Evolutionary conservation across 73 alveolate species (phyloP).

Genomic region (Uronychia setigera): DNA sequence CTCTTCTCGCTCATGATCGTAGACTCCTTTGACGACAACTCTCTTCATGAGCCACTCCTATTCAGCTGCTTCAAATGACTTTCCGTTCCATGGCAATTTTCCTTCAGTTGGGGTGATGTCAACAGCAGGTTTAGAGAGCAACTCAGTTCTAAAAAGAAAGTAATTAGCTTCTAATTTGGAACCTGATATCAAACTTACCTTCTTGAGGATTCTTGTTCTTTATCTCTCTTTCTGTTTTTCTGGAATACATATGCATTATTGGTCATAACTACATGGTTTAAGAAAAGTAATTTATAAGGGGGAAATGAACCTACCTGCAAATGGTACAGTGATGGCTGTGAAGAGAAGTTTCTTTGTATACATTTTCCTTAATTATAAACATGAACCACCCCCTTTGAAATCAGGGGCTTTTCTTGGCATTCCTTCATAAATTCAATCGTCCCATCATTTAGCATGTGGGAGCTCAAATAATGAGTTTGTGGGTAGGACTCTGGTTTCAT

Average conservation of each 20-base stretch:
- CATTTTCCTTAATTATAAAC: too few species aligned
- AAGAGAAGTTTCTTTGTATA: conserved; percentile 8
- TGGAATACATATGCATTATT: conserved; percentile 38
- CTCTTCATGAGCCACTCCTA: conserved; percentile 45
- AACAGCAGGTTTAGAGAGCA: conserved; percentile 20
- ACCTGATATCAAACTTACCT: conserved; percentile 27
- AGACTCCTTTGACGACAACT: conserved; percentile 55
- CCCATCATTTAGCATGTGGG: too few species aligned
- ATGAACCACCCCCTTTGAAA: too few species aligned
- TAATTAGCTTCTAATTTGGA: background rate
- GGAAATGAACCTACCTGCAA: too few species aligned
- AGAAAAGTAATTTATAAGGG: conserved; percentile 14
- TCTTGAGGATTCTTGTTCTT: conserved; percentile 35
- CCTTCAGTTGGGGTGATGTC: conserved; percentile 63
- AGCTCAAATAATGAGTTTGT: too few species aligned
- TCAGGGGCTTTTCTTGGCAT: too few species aligned
- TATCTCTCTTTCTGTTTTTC: conserved; percentile 43
- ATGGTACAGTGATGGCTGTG: conserved; percentile 11
- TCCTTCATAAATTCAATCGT: too few species aligned
- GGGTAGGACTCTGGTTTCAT: too few species aligned
- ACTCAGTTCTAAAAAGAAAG: conserved; percentile 2
- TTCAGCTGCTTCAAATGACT: conserved; percentile 10
- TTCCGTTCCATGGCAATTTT: conserved; percentile 32
- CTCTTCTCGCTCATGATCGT: conserved; percentile 37
- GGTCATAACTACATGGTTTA: conserved; percentile 12